Evolutionary conservation across 2,329 filamentous ascomycete genomes (phyloP).

Genomic region (Nemania sp.): DNA sequence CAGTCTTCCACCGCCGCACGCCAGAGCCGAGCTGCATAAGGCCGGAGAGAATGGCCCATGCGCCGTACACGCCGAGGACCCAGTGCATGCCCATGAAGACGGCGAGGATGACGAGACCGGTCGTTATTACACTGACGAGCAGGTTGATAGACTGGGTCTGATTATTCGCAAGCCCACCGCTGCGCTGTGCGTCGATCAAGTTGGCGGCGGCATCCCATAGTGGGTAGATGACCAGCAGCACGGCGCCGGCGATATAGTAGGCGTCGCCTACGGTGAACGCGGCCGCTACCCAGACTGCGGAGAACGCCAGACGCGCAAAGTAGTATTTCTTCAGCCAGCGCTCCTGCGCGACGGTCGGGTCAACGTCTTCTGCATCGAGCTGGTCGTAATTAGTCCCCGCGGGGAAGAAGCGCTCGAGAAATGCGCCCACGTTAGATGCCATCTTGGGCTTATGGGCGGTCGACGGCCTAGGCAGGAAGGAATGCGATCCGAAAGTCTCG

Average conservation of each 20-base stretch:
- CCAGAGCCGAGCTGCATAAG: slow-evolving; percentile 25
- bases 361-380: slow-evolving; percentile 15
- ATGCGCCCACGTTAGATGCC: slow-evolving; percentile 23
- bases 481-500: slow-evolving; percentile 22
- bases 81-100: slow-evolving; percentile 25
- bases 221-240: slow-evolving; percentile 27
- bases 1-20: slow-evolving; percentile 22
- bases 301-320: slow-evolving; percentile 24
- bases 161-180: slow-evolving; percentile 23
- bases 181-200: slow-evolving; percentile 25
- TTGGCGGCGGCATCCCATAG: slow-evolving; percentile 26
- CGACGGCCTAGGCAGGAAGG: slow-evolving; percentile 19
- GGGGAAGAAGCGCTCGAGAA: slow-evolving; percentile 24
- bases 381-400: slow-evolving; percentile 19
- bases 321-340: slow-evolving; percentile 31
- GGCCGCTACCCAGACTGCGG: slow-evolving; percentile 19
- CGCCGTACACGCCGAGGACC: slow-evolving; percentile 28
- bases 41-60: slow-evolving; percentile 26
- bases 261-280: slow-evolving; percentile 22
- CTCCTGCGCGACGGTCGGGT: slow-evolving; percentile 17
- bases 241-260: slow-evolving; percentile 17
- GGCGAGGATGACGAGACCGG: slow-evolving; percentile 16
- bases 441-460: slow-evolving; percentile 9
- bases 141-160: slow-evolving; percentile 23
- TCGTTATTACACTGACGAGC: slow-evolving; percentile 21